Conservation (phyloP, 495 filamentous ascomycete species). For the Aspergillus wentii region DNA sequence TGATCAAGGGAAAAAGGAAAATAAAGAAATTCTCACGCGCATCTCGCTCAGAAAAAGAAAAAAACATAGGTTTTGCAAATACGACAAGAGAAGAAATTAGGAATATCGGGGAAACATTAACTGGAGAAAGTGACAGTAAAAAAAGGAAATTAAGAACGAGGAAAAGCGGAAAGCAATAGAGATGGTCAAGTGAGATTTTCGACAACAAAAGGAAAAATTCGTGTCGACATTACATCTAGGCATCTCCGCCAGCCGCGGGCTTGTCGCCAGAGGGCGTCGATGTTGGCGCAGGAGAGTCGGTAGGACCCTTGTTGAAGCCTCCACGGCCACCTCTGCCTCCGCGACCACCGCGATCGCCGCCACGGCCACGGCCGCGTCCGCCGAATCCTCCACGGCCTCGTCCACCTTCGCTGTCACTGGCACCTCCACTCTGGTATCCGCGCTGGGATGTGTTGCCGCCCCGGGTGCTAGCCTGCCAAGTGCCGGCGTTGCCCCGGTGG, state of each 20-base stretch:
- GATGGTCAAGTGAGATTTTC: background rate
- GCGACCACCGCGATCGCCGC: conserved; percentile 40
- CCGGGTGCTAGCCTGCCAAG: conserved; percentile 64
- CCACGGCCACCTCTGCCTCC: conserved; percentile 38
- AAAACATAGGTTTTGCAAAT: conserved; percentile 4
- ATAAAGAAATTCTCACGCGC: conserved; percentile 11
- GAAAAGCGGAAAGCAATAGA: background rate
- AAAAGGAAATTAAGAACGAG: conserved; percentile 7
- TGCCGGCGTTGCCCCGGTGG: conserved; percentile 58
- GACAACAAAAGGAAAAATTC: conserved; percentile 5
- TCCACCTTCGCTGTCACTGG: conserved; percentile 81
- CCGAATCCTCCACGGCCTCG: conserved; percentile 43
- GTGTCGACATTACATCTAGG: conserved; percentile 26
- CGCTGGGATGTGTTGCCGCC: conserved; percentile 51
- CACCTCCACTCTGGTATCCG: conserved; percentile 70
- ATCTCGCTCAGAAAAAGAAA: conserved; percentile 10
- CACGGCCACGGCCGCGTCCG: conserved; percentile 25
- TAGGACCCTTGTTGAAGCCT: conserved; percentile 48
- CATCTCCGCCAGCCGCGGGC: conserved; percentile 39
- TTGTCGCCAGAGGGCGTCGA: conserved; percentile 48
- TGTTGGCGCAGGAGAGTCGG: conserved; percentile 46
- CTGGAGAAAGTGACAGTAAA: background rate
- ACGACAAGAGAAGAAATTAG: conserved; percentile 14
- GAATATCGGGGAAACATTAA: background rate
- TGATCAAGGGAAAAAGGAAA: conserved; percentile 24